A percentile compares a stretch with the other conserved stretches of the same genome.
These are phyloP conservation scores for Colletotrichum chlorophyti DNA, from an alignment of 2,329 filamentous ascomycete genomes.

Conservation along the genomic window DNA sequence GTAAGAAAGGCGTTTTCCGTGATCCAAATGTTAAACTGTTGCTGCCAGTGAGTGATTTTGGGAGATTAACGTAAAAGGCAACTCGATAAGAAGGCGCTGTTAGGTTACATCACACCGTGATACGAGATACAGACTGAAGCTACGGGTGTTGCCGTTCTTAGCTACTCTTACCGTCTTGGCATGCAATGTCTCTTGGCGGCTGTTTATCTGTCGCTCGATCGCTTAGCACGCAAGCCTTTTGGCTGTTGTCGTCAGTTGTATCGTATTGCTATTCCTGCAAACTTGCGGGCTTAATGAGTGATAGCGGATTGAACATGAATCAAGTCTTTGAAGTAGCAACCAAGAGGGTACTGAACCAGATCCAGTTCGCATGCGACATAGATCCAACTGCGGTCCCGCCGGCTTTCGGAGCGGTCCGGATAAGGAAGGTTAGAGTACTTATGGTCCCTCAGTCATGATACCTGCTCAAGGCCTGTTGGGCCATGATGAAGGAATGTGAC, in stretches of 20 bases:
- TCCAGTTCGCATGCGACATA: constrained; percentile 9
- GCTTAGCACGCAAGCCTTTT: constrained; percentile 11
- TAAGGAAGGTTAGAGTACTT: constrained; percentile 18
- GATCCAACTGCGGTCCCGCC: too few relatives aligned
- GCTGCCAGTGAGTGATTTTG: constrained; percentile 11
- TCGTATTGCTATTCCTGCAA: not conserved
- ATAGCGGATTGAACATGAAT: not conserved
- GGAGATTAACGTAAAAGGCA: constrained; percentile 15
- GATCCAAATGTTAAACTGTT: not conserved
- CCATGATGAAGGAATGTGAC: not conserved
- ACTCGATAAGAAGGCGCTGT: constrained; percentile 3
- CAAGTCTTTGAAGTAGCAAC: not conserved
- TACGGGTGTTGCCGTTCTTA: constrained; percentile 9
- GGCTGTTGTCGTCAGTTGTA: constrained; percentile 14
- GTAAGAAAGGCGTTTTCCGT: constrained; percentile 6
- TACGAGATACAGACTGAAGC: not conserved
- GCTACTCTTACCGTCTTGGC: constrained; percentile 19
- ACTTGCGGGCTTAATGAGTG: constrained; percentile 16
- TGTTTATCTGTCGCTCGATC: not conserved
- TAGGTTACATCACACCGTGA: not conserved
- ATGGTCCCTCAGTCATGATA: not conserved
- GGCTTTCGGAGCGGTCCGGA: constrained; percentile 4
- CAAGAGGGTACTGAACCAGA: not conserved
- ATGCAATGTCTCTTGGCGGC: constrained; percentile 19
- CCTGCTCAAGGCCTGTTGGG: not conserved